Conservation (phyloP, 225 moss, liverwort and hornwort species). For the Polytrichum formosum region DNA sequence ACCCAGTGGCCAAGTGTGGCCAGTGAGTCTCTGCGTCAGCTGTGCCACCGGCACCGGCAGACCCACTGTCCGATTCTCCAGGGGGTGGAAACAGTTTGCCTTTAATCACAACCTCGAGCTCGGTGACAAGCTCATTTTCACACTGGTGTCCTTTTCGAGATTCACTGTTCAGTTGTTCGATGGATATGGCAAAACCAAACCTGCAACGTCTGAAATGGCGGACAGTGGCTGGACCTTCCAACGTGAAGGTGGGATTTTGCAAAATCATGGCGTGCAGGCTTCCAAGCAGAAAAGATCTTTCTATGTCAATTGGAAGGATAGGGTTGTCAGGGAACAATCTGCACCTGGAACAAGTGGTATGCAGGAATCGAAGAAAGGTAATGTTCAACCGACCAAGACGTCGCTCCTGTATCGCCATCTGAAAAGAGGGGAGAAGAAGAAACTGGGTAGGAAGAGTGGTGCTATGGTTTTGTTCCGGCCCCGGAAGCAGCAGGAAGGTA, state of each 20-base stretch:
- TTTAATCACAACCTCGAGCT: slow-evolving; percentile 18
- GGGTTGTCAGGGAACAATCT: slow-evolving; percentile 19
- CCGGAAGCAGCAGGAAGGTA: slow-evolving; percentile 6
- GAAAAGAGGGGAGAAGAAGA: slow-evolving; percentile 13
- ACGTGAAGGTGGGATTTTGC: slow-evolving; percentile 4
- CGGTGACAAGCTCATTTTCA: slow-evolving; percentile 34
- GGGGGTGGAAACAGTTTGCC: slow-evolving; percentile 32
- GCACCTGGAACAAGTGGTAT: neutral
- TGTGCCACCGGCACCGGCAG: slow-evolving; percentile 29
- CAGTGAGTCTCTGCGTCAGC: slow-evolving; percentile 29
- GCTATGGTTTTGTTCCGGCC: slow-evolving; percentile 5
- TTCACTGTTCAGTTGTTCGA: slow-evolving; percentile 30
- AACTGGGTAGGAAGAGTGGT: slow-evolving; percentile 13
- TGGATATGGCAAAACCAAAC: slow-evolving; percentile 17
- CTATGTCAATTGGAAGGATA: slow-evolving; percentile 29
- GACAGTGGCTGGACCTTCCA: slow-evolving; percentile 29
- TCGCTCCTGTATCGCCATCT: slow-evolving; percentile 21
- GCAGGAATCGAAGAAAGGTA: slow-evolving; percentile 9
- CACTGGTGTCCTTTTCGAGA: slow-evolving; percentile 25
- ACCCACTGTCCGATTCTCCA: slow-evolving; percentile 25
- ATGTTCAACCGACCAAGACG: slow-evolving; percentile 6
- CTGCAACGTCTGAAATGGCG: slow-evolving; percentile 10
- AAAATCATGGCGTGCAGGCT: neutral
- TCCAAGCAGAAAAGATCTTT: slow-evolving; percentile 16
- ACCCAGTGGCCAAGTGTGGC: slow-evolving; percentile 35